Evolutionary conservation across 306 rosid species (phyloP), one percentile per base, ranked within the genome.

Genomic region (Sesbania bispinosa): DNA sequence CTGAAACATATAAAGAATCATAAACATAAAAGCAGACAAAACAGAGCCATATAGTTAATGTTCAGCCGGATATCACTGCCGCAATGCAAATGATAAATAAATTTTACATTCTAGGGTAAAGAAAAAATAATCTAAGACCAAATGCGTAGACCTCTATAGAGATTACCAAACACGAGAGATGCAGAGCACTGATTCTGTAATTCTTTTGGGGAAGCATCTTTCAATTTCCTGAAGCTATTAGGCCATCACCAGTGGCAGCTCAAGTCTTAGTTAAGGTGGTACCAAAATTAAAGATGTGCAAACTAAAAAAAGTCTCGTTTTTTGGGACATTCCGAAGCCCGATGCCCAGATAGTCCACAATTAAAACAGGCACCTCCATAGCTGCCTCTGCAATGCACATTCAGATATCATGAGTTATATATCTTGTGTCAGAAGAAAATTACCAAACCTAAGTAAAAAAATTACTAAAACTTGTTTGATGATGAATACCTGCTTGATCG

Each of bases 291-390:
- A 59, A 14, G 15, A 66, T 10, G 46, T 20, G 5, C 55, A 23
- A 23, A 65, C 65, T 45, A 39, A 60, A 59, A 45, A 19, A 70
- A 81, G 45, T 52, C 82, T 74, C 35, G 50, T 58, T 86, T 80
- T 67, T 36, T 42, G 11, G 96, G 90, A 80, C 98, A 92, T 7
- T 88, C 92, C 7, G 89, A 79, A 30, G 96, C 94, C 64, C 87
- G 79, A 79, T 92, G 96, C 68, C 98, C 98, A 3, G 85, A 62
- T 74, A 64, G 77, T 50, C 96, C 98, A 63, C 96, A 92, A 62
- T 78, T 88, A 65, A 89, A 92, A 74, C 96, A 92, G 53, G 92
- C 69, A 41, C 98, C 98, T 74, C 92, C 94, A 65, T 83, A 83
- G 62, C 79, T 67, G 42, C 79, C 63, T 79, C 98, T 89, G 94